phyloP scores from a whole-genome alignment of 2,329 filamentous ascomycete genomes.

The Dactylella cylindrospora region DNA sequence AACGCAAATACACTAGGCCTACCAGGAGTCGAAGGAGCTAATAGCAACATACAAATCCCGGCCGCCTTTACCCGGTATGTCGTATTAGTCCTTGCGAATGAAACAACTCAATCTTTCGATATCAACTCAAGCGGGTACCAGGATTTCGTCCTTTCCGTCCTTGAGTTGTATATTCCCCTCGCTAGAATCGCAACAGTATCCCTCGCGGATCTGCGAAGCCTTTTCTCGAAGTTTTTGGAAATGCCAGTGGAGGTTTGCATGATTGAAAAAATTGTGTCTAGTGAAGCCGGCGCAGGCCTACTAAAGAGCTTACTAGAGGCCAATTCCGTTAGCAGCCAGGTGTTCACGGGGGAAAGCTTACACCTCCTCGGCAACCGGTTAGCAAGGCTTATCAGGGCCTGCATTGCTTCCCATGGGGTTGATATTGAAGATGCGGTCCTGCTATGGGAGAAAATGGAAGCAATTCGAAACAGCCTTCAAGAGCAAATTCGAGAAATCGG shows the following conservation, averaged over 20 bases:
- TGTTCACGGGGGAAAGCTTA: not conserved
- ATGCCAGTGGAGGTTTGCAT: slow-evolving; percentile 1
- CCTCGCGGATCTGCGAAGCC: not conserved
- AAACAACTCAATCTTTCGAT: not conserved
- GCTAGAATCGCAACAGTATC: not conserved
- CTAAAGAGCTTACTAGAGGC: not conserved
- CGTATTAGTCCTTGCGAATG: slow-evolving; percentile 1
- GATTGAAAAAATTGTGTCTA: slow-evolving; percentile 5
- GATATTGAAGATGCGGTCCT: not conserved
- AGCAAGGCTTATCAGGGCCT: not conserved
- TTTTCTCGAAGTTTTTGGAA: slow-evolving; percentile 2
- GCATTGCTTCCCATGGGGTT: slow-evolving; percentile 8
- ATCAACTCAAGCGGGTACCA: not conserved
- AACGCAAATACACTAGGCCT: not conserved
- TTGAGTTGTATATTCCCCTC: slow-evolving; percentile 8
- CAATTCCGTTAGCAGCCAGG: not conserved
- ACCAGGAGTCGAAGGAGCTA: not conserved
- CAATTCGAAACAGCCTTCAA: not conserved
- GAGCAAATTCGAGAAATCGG: not conserved
- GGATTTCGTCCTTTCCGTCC: not conserved
- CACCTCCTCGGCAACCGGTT: not conserved
- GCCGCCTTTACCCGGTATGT: slow-evolving; percentile 6
- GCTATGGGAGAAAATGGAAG: slow-evolving; percentile 5
- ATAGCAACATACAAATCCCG: not conserved
- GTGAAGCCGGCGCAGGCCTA: not conserved